Base-by-base conservation (phyloP, 345 rosid species). In the Brassica nigra region DNA sequence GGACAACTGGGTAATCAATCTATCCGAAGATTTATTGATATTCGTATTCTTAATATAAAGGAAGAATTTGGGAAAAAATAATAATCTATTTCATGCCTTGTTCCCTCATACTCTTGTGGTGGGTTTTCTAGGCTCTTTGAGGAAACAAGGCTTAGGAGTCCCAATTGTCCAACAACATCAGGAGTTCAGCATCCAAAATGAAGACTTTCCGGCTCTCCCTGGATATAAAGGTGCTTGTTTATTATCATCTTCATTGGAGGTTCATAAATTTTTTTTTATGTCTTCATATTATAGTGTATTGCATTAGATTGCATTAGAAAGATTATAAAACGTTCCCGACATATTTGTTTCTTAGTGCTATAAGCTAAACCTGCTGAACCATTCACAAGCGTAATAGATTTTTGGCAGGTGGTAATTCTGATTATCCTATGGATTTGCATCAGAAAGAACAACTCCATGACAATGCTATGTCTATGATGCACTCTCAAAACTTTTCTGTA, bases 131-230 rank as follows among this genome's bases (percentile, higher is more conserved):
- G 99, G 97, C 39, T 96, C 98, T 49, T 67, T 96, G 58, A 86
- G 97, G 70, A 96, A 96, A 82, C 97, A 90, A 82, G 92, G 93
- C 79, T 89, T 88, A 76, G 94, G 95, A 71, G 89, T 89, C 76
- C 91, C 98, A 27, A 91, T 93, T 82, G 93, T 86, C 80, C 99
- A 96, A 81, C 99, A 96, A 83, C 93, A 88, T 83, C 98, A 93
- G 80, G 99, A 96, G 87, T 93, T 96, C 82, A 96, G 99, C 90
- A 96, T 96, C 71, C 98, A 93, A 89, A 96, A 89, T 80, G 99
- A 96, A 87, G 99, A 96, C 86, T 96, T 96, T 86, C 99, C 98
- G 62, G 99, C 99, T 66, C 85, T 96, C 74, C 99, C 98, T 1
- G 98, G 98, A 77, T 96, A 89, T 80, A 96, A 93, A 89, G 99